Conservation (phyloP, 163 green algal species). For the Prototheca stagnorum region DNA sequence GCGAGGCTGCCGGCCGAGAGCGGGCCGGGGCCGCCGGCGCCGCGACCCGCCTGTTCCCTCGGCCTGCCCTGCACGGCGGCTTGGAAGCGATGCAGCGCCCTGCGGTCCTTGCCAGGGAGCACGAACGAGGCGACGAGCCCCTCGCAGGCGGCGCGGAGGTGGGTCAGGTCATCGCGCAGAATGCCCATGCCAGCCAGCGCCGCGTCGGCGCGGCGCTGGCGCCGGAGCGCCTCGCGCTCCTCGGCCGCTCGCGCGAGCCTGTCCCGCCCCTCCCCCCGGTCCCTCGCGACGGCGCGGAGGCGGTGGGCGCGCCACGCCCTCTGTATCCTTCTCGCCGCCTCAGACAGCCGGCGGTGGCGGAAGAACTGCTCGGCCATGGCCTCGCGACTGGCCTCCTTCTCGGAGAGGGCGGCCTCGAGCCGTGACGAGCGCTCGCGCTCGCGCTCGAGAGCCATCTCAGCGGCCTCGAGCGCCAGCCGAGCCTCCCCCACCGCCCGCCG, state of each 20-base stretch:
- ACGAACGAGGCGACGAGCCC: constrained; percentile 28
- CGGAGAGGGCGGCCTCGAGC: constrained; percentile 1
- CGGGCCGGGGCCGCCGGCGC: too few species aligned
- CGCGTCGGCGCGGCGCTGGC: constrained; percentile 14
- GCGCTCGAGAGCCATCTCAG: constrained; percentile 4
- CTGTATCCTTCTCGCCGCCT: constrained; percentile 29
- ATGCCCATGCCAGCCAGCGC: constrained; percentile 28
- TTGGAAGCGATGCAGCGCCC: too few species aligned
- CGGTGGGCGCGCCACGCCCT: constrained; percentile 17
- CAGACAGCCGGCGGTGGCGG: constrained; percentile 8
- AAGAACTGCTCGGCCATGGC: constrained; percentile 6
- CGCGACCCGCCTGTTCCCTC: too few species aligned
- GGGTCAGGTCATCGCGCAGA: constrained; percentile 22
- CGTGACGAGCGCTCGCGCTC: background rate
- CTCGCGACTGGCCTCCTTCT: background rate
- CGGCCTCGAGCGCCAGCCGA: background rate
- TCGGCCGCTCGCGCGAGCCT: constrained; percentile 11
- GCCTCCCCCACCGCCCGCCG: too few species aligned
- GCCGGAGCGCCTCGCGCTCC: constrained; percentile 16
- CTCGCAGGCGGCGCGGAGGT: constrained; percentile 25
- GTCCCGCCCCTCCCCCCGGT: constrained; percentile 3
- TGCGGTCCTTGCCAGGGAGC: constrained; percentile 26
- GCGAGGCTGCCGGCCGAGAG: too few species aligned
- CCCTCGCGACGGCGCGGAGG: constrained; percentile 5
- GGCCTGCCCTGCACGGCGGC: too few species aligned